phyloP scores from a whole-genome alignment of 495 filamentous ascomycete genomes.

The Elasticomyces elasticus region DNA sequence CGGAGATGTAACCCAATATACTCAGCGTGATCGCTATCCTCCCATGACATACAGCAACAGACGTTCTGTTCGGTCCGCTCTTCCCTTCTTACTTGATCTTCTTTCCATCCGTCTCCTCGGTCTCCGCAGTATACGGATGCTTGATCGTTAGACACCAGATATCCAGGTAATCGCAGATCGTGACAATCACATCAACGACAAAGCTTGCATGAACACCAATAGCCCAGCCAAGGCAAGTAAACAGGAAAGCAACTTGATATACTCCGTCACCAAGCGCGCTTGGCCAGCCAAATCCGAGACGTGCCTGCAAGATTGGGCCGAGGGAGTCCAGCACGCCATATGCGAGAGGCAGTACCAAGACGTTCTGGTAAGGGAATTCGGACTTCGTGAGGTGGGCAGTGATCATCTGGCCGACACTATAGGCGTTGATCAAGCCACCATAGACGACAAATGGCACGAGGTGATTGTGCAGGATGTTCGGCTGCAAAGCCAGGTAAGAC shows the following conservation, averaged over 20 bases:
- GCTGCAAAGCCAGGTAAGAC: slow-evolving; percentile 72
- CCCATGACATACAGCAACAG: neutral
- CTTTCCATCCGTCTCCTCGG: slow-evolving; percentile 2
- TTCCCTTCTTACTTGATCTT: slow-evolving; percentile 15
- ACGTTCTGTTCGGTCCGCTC: too few species aligned
- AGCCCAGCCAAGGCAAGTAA: slow-evolving; percentile 66
- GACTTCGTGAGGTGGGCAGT: slow-evolving; percentile 79
- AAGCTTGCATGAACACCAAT: slow-evolving; percentile 91
- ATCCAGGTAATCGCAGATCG: slow-evolving; percentile 94
- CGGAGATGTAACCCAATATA: too few species aligned
- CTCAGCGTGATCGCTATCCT: too few species aligned
- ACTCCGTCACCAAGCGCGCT: slow-evolving; percentile 60
- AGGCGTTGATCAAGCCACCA: slow-evolving; percentile 80
- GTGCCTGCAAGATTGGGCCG: slow-evolving; percentile 50
- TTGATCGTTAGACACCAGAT: slow-evolving; percentile 99
- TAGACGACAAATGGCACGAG: slow-evolving; percentile 81
- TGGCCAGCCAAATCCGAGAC: slow-evolving; percentile 67
- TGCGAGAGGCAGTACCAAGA: slow-evolving; percentile 57
- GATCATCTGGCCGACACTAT: slow-evolving; percentile 85
- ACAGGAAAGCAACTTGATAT: slow-evolving; percentile 80
- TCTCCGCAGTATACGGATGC: slow-evolving; percentile 40
- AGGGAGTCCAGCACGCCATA: slow-evolving; percentile 67
- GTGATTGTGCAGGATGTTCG: slow-evolving; percentile 66
- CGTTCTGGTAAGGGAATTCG: slow-evolving; percentile 79
- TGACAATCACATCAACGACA: slow-evolving; percentile 87